phyloP scores from a whole-genome alignment of 139 green algal species.

The Astrephomene gubernaculifera region DNA sequence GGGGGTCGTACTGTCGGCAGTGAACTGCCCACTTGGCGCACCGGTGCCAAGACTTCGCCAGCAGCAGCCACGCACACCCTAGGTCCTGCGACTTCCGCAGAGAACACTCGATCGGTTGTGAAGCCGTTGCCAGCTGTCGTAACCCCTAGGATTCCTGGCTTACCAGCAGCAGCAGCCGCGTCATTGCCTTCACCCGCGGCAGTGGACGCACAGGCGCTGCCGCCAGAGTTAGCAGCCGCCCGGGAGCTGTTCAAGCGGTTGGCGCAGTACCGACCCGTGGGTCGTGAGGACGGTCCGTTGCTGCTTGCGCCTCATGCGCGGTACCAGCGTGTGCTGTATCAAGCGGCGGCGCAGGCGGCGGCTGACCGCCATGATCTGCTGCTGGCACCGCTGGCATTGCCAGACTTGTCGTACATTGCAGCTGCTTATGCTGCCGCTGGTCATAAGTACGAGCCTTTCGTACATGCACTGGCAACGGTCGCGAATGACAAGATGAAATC shows the following conservation, averaged over 20 bases:
- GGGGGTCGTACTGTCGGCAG: no score
- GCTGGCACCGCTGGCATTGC: background rate
- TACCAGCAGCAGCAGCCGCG: background rate
- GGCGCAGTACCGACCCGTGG: background rate
- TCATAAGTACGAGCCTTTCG: background rate
- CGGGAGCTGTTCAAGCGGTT: background rate
- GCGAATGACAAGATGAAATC: background rate
- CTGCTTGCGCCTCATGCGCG: background rate
- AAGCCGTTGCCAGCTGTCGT: background rate
- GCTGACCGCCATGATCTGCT: background rate
- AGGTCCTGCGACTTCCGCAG: background rate
- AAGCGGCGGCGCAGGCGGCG: background rate
- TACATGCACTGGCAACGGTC: background rate
- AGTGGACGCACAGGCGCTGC: background rate
- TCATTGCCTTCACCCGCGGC: background rate
- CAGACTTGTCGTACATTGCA: slow-evolving; percentile 13
- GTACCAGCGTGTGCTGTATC: background rate
- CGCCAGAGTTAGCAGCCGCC: background rate
- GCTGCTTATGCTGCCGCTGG: slow-evolving; percentile 22
- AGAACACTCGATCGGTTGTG: background rate
- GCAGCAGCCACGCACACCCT: background rate
- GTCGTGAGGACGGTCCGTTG: slow-evolving; percentile 10
- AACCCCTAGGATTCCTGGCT: background rate
- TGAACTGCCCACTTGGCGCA: no score
- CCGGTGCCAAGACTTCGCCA: background rate